Evolutionary conservation across 2,329 filamentous ascomycete species (phyloP), one percentile per base, ranked within the genome.

Genomic region (Alternaria hordeiaustralica): DNA sequence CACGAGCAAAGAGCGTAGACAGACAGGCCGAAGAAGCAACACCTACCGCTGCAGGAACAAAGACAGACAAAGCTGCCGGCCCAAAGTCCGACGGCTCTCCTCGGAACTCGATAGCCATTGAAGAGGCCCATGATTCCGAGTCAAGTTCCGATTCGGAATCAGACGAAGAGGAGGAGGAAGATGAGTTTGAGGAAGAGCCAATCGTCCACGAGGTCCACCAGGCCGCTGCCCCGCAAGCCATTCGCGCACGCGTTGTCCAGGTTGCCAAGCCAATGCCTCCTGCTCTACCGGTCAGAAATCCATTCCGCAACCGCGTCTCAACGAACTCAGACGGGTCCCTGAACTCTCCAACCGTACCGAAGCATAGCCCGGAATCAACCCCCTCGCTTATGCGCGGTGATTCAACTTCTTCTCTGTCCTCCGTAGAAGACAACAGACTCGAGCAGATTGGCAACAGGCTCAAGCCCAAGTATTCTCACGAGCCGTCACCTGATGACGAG

Each of bases 261-360:
- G 97, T 97, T 62, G 89, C 92, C 12, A 96, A 95, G 81, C 87
- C 93, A 36, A 81, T 90, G 1, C 88, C 93, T 1, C 94, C 94
- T 2, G 89, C 92, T 9, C 86, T 97, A 12, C 94, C 94, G 1
- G 86, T 88, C 4, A 86, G 94, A 51, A 97, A 92, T 75, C 91
- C 93, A 1, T 89, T 89, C 63, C 81, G 83, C 44, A 79, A 75
- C 58, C 69, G 79, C 20, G 68, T 80, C 23, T 78, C 79, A 50
- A 72, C 81, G 58, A 70, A 73, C 47, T 75, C 77, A 0, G 74
- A 75, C 28, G 65, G 68, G 12, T 74, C 73, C 18, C 69, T 65
- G n/a, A 73, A 74, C 11, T 73, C 74, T 18, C 70, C 74, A 12
- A 66, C 71, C 46, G 55, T 60, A 33, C 71, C 70, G n/a, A 71